Evolutionary conservation across 140 eudicot species (phyloP), one percentile per base, ranked within the genome.

Genomic region (Stevia rebaudiana): DNA sequence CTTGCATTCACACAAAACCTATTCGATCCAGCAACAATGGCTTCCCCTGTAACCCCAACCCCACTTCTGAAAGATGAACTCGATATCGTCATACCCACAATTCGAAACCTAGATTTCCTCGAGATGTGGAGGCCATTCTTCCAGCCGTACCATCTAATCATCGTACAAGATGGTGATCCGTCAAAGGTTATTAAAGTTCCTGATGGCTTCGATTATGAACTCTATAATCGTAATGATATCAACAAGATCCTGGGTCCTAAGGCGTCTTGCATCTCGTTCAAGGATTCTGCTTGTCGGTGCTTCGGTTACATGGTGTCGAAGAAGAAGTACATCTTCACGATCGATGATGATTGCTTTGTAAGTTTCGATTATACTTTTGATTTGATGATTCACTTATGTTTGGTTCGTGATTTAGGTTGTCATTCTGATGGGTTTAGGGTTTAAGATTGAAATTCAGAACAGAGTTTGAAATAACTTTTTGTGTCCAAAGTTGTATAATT

Each of bases 341-440:
- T 87, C 72, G 95, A 87, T 48, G 95, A 87, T 73, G 95, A 87
- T 67, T 87, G 95, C 85, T 87, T 87, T 80, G 95, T 87, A 75
- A 84, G 95, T 69, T 0, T 66, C 0, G 10, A 8, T 52, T 47
- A 23, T 36, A 30, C 0, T 18, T 0, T 58, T 22, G 2, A 6
- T 33, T 24, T 40, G 49, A 22, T 56, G 59, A 23, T 41, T 13
- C 10, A 8, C 7, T 25, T 10, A 41, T 73, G 17, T 48, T 36
- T 11, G 13, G 16, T 39, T 63, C 24, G 7, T 28, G 55, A 46
- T 33, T 52, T 52, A 17, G 44, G n/a, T 67, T 61, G 61, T 65
- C 33, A 22, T 60, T 35, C 21, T 6, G 10, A 36, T 48, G 60
- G 64, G 60, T 55, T 63, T 68, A 17, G 46, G 54, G 28, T 62